Conservation (phyloP, 768 basidiomycete species). For the Amanita inopinata region DNA sequence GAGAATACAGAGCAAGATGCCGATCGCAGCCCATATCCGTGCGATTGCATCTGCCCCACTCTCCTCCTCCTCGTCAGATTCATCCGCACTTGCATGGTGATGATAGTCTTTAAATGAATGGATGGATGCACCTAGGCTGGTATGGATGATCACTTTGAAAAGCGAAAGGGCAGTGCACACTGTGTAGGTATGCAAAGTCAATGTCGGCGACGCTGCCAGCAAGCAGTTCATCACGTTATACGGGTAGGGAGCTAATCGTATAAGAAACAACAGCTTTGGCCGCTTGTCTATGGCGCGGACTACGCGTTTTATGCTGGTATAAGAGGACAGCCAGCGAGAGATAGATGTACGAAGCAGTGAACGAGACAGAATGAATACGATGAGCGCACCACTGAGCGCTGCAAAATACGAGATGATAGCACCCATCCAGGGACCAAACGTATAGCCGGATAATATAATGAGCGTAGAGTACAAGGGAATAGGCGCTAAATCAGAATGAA, state of each 20-base stretch:
- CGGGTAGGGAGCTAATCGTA: slow-evolving; percentile 86
- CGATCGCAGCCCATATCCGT: slow-evolving; percentile 55
- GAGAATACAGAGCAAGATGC: slow-evolving; percentile 60
- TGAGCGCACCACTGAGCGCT: slow-evolving; percentile 74
- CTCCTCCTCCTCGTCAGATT: slow-evolving; percentile 31
- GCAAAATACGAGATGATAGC: slow-evolving; percentile 82
- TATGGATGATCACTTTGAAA: slow-evolving; percentile 88
- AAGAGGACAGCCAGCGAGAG: slow-evolving; percentile 59
- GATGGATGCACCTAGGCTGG: slow-evolving; percentile 77
- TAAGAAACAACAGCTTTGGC: slow-evolving; percentile 82
- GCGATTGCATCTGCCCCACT: slow-evolving; percentile 38
- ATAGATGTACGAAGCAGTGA: slow-evolving; percentile 64
- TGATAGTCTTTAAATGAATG: slow-evolving; percentile 73
- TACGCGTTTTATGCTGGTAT: slow-evolving; percentile 66
- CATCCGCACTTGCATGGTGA: slow-evolving; percentile 22
- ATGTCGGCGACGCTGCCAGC: slow-evolving; percentile 76
- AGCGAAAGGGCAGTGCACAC: slow-evolving; percentile 74
- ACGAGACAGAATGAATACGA: slow-evolving; percentile 76
- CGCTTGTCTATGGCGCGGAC: slow-evolving; percentile 82
- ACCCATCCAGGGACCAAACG: slow-evolving; percentile 77
- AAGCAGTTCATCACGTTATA: slow-evolving; percentile 96
- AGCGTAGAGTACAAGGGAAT: slow-evolving; percentile 89
- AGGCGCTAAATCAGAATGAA: slow-evolving; percentile 44
- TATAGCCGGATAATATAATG: slow-evolving; percentile 87
- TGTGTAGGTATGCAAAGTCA: slow-evolving; percentile 72